Evolutionary conservation across 108 stramenopile genomes (phyloP).

Genomic region (Fragilaria radians): DNA sequence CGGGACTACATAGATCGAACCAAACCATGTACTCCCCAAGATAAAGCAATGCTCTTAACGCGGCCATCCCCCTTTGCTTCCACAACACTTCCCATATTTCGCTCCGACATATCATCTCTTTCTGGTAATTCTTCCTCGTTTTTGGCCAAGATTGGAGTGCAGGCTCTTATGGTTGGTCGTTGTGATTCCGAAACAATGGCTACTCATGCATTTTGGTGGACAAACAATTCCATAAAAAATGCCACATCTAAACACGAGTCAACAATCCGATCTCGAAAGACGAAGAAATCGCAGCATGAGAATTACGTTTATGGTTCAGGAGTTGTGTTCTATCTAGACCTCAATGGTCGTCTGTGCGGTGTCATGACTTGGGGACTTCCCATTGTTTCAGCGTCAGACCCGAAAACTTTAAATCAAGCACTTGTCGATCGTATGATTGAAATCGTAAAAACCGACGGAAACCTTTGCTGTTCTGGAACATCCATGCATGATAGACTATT

Average conservation of each 20-base stretch:
- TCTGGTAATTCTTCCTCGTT: slow-evolving; percentile 17
- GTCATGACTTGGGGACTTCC: slow-evolving; percentile 86
- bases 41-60: neutral
- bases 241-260: slow-evolving; percentile 5
- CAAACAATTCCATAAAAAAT: slow-evolving; percentile 33
- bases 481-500: slow-evolving; percentile 21
- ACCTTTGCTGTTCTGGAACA: slow-evolving; percentile 42
- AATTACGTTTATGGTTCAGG: slow-evolving; percentile 70
- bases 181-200: slow-evolving; percentile 72
- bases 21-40: neutral
- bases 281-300: slow-evolving; percentile 3
- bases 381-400: slow-evolving; percentile 24
- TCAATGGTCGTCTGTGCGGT: slow-evolving; percentile 59
- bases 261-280: slow-evolving; percentile 1
- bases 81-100: slow-evolving; percentile 59
- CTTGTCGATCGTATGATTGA: slow-evolving; percentile 53
- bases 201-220: slow-evolving; percentile 86
- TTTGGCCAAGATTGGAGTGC: slow-evolving; percentile 54
- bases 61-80: slow-evolving; percentile 22
- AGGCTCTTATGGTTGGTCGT: slow-evolving; percentile 66
- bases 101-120: slow-evolving; percentile 65
- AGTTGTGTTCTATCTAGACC: slow-evolving; percentile 73
- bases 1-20: slow-evolving; percentile 16
- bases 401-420: slow-evolving; percentile 32
- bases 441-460: slow-evolving; percentile 57